Conservation (phyloP, 202 grass and related monocot species). For the Schoenoplectus tabernaemontani region DNA sequence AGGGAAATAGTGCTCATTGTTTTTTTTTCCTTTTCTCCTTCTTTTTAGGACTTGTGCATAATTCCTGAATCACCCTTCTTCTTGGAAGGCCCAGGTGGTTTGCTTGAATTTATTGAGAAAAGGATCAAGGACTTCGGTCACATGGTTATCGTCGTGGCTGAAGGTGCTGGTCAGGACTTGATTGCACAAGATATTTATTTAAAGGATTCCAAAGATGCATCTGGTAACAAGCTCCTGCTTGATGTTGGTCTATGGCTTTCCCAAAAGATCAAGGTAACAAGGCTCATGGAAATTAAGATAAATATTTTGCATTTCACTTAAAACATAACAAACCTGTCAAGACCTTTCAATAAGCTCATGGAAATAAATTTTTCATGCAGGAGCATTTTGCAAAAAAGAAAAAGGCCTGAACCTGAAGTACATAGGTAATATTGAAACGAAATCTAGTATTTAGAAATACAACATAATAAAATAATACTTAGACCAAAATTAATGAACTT, state of each 20-base stretch:
- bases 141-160: constrained; percentile 97
- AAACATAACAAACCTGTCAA: not conserved
- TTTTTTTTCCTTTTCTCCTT: not conserved
- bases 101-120: constrained; percentile 75
- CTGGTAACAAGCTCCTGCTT: constrained; percentile 76
- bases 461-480: not conserved
- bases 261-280: constrained; percentile 74
- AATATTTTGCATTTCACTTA: not conserved
- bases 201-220: constrained; percentile 56
- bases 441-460: not conserved
- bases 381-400: constrained; percentile 65
- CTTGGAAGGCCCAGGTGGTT: constrained; percentile 74
- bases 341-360: not conserved
- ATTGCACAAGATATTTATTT: constrained; percentile 60
- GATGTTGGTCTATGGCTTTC: constrained; percentile 96
- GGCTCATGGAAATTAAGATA: not conserved
- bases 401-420: constrained; percentile 88
- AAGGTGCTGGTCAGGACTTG: constrained; percentile 90
- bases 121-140: constrained; percentile 80
- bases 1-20: not conserved
- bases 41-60: constrained; percentile 78
- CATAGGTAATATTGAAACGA: constrained; percentile 39
- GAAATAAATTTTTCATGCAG: constrained; percentile 33
- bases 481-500: not conserved
- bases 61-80: constrained; percentile 95